Evolutionary conservation across 148 eudicot genomes (phyloP).

Genomic region (Dianthus caryophyllus): DNA sequence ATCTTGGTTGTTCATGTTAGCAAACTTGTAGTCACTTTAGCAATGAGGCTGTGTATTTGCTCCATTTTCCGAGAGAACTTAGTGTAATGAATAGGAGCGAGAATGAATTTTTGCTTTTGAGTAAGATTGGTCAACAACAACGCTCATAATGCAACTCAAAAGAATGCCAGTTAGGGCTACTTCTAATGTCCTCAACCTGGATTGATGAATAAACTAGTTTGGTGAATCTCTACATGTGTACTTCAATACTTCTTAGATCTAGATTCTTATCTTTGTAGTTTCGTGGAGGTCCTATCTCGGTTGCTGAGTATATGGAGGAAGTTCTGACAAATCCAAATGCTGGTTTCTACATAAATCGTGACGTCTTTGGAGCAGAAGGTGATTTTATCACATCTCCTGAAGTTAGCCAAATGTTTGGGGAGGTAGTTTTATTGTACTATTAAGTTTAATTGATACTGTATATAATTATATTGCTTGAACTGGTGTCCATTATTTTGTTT

Average conservation of each 20-base stretch:
- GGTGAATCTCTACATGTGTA: background rate
- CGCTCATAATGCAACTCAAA: background rate
- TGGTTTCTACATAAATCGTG: slow-evolving; percentile 93
- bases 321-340: slow-evolving; percentile 90
- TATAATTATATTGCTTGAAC: background rate
- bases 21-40: too few species aligned
- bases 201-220: background rate
- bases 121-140: background rate
- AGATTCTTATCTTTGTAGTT: slow-evolving; percentile 39
- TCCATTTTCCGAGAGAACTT: background rate
- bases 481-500: background rate
- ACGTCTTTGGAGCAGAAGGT: slow-evolving; percentile 95
- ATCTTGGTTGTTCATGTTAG: background rate
- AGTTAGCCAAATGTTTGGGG: slow-evolving; percentile 99
- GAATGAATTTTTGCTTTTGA: background rate
- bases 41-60: too few species aligned
- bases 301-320: slow-evolving; percentile 99
- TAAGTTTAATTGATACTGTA: background rate
- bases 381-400: slow-evolving; percentile 98
- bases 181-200: too few species aligned
- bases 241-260: background rate
- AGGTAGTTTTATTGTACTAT: slow-evolving; percentile 42
- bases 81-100: background rate
- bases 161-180: background rate
- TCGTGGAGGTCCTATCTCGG: slow-evolving; percentile 93